Base-by-base conservation (phyloP, 2,329 filamentous ascomycete species). In the Stagonosporopsis chrysanthemi region DNA sequence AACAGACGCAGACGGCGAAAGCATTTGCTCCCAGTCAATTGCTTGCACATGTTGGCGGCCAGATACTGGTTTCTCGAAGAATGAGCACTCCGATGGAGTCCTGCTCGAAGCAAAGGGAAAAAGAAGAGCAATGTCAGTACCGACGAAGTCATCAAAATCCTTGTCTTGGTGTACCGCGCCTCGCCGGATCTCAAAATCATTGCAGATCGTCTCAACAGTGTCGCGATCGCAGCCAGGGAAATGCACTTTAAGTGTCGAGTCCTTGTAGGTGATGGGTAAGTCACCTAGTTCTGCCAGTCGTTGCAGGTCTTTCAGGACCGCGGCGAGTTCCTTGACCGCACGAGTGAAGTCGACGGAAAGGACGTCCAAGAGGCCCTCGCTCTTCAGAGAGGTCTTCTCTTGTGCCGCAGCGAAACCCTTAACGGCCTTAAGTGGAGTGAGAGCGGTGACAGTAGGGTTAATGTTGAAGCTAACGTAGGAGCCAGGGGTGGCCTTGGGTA, bases 221-320 rank as follows among this genome's bases (percentile, higher is more conserved):
- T 88, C 86, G 0, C 87, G 87, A 69, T 98, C 94, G 60, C 95
- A 93, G 3, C 95, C 95, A 0, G 93, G 92, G 70, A 99, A 98
- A 28, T 92, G 89, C 2, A 98, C 87, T 31, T 92, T 87, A 4
- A 97, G 79, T 0, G 86, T 84, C 2, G 86, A 86, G 31, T 84
- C 81, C 51, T 91, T 86, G 49, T 97, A 83, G 0, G 86, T 83
- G 31, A 98, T 86, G 0, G 94, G 92, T 19, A 99, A 79, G 71
- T 97, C 92, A 1, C 95, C 95, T 1, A 98, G 77, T 0, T 82
- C 79, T 0, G 92, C 86, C 1, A 99, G 81, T 33, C 86, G 86
- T 69, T 91, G 90, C 6, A 99, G 81, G 69, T 99, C 95, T 47
- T 89, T 89, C 68, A 95, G 84, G 1, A 94, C 84, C 6, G 87